Conservation (phyloP, 768 basidiomycete species). For the Suillus subalutaceus region DNA sequence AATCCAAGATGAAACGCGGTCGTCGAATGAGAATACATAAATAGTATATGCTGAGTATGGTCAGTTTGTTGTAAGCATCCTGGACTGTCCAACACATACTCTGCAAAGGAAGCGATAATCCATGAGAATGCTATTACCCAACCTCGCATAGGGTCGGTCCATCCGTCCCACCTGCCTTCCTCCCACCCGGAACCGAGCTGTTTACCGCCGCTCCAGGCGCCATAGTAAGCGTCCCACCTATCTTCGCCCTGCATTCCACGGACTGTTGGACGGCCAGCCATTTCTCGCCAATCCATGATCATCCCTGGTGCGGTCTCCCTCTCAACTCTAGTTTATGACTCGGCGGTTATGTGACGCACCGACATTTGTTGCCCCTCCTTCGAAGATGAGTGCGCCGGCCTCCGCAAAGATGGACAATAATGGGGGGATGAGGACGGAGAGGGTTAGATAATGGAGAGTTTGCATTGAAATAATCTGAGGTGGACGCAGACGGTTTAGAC, state of each 20-base stretch:
- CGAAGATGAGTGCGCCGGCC: constrained; percentile 65
- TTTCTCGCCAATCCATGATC: constrained; percentile 98
- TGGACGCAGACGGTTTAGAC: constrained; percentile 7
- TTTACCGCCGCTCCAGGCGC: constrained; percentile 82
- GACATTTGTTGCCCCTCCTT: constrained; percentile 79
- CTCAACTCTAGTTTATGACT: not conserved
- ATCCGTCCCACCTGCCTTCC: constrained; percentile 63
- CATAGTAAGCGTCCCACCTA: constrained; percentile 65
- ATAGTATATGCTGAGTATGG: constrained; percentile 60
- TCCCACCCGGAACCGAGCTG: constrained; percentile 61
- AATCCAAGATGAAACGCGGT: constrained; percentile 94
- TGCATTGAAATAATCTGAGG: constrained; percentile 90
- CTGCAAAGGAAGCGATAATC: constrained; percentile 78
- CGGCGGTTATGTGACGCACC: constrained; percentile 45
- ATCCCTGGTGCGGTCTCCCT: constrained; percentile 52
- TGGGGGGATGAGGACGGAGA: constrained; percentile 82
- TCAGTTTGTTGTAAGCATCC: constrained; percentile 14
- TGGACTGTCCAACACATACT: constrained; percentile 61
- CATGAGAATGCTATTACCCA: constrained; percentile 92
- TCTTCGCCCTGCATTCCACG: constrained; percentile 64
- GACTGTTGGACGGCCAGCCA: constrained; percentile 84
- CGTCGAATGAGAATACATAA: constrained; percentile 87
- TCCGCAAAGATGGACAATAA: constrained; percentile 77
- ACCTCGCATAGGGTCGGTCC: constrained; percentile 76
- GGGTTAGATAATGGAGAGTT: constrained; percentile 89